Evolutionary conservation across 179 eudicot species (phyloP), one percentile per base, ranked within the genome.

Genomic region (Dionaea muscipula): DNA sequence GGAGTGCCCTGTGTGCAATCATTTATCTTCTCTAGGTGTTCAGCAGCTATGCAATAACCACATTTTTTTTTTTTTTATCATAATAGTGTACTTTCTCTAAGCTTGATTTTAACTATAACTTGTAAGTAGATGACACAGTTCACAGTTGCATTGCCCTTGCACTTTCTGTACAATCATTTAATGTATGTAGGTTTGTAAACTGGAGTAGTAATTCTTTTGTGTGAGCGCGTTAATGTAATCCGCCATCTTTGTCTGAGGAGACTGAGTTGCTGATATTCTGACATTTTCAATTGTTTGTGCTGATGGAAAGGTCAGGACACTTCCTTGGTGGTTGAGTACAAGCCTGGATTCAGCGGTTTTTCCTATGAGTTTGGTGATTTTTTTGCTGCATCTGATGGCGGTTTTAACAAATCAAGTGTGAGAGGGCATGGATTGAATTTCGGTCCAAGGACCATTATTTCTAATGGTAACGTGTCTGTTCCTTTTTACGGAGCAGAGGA

Each of bases 271-370:
- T 38, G 39, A 8, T 18, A 22, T 44, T 36, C 60, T 66, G 51
- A 67, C 33, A 33, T 50, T 37, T 47, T 35, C 23, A 13, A 21
- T 28, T 41, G 39, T 24, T 53, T 15, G 13, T 54, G 61, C 48
- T 67, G 24, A 26, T 50, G 45, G 60, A 24, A 53, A 69, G 84
- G 75, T 56, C 80, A 76, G 68, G 74, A 53, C 60, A 52, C 53
- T 55, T 63, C 69, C 61, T 53, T 9, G 53, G 57, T 51, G 25
- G 59, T 50, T 54, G 75, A 57, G 43, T 57, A 44, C 47, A 64
- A 74, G 44, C 62, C 57, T 70, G 73, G 53, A 45, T 44, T 60
- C 35, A 71, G 26, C 45, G 61, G 35, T 48, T 62, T 59, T 14
- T 20, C 55, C 15, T 54, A 61, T 62, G 68, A 59, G 48, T 60